Evolutionary conservation across 805 yeast genomes (phyloP), one percentile per base, ranked within the genome.

Genomic region (Metschnikowia cubensis): DNA sequence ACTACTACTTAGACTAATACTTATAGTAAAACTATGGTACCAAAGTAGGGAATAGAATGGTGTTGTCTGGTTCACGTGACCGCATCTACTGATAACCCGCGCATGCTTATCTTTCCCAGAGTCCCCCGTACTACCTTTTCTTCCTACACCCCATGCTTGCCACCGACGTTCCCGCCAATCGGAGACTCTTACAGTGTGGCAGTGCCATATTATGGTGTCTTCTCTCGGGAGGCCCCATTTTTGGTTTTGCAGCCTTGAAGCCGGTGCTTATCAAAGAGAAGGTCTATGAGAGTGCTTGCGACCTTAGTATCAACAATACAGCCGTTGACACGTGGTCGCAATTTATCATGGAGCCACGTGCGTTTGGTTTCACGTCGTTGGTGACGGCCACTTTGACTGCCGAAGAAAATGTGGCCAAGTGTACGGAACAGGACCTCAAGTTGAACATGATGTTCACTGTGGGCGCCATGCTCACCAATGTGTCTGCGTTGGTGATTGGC

Each of bases 241-340:
- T 80, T 60, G 84, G 84, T 5, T 80, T 80, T 66, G 84, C 84
- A 6, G 84, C 84, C 14, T 66, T 80, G 58, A 80, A 80, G 54
- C 84, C 84, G 8, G 67, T 77, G 4, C 64, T 80, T 37, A 72
- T 80, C 41, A 70, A 64, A 48, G 80, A 80, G 57, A 74, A 73
- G 13, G 66, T 80, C 45, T 80, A 80, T 56, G 75, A 72, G 51
- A 58, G 64, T 18, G 57, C 60, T 1, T 79, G 84, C 63, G 64
- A 65, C 35, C 44, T 50, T 40, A 47, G 58, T 2, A 50, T 59
- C 48, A 50, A 47, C 57, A 49, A 42, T 5, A 53, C 57, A 7
- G 15, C 44, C 14, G 21, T 46, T 7, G 37, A 42, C 17, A 45
- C 35, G 14, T 55, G 57, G 59, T 53, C 54, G 15, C 47, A 48